Base-by-base conservation (phyloP, 208 protist genomes). In the Eutreptiella sp. region DNA sequence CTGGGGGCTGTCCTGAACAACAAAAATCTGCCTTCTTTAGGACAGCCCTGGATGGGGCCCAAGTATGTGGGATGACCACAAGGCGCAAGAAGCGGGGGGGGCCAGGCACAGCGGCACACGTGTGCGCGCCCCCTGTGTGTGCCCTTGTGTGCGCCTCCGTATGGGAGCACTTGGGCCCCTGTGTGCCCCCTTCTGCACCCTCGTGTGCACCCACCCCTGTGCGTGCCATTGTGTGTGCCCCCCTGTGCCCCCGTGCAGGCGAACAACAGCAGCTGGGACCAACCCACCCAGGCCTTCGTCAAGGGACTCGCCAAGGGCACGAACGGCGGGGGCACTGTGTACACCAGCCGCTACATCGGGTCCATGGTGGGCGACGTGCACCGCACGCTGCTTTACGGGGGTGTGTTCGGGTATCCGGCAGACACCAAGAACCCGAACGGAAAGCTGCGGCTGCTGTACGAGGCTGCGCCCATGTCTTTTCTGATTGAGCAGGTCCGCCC, bases 301-400 rank as follows among this genome's bases (percentile, higher is more conserved):
- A 39, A 39, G 35, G 7, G 7, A 7, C 35, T 16, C 35, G 35
- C 35, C 35, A 39, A 39, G 35, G 35, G 16, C 11, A 39, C 35
- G 11, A 16, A 16, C 35, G 36, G 36, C 16, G 36, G 36, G 36
- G 9, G 11, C 9, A 39, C 36, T 16, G 16, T n/a, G 0, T 90
- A 88, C 72, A 73, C 77, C 11, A 72, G 73, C 9, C 73, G 90
- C 45, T 93, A 94, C 73, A 89, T 93, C 43, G 87, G 90, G 36
- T 87, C 77, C 31, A 95, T 95, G 90, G 90, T 95, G n/a, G 90
- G 84, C 29, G 96, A 99, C 69, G 82, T 99, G n/a, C 93, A 98
- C 79, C 82, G 96, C 52, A 99, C 94, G 5, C 68, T 98, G 3
- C 75, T 98, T 3, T 97, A 98, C 72, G 96, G 96, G 21, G 96